Evolutionary conservation across 2,329 filamentous ascomycete species (phyloP).

Genomic region (Arthrobotrys sphaeroides): DNA sequence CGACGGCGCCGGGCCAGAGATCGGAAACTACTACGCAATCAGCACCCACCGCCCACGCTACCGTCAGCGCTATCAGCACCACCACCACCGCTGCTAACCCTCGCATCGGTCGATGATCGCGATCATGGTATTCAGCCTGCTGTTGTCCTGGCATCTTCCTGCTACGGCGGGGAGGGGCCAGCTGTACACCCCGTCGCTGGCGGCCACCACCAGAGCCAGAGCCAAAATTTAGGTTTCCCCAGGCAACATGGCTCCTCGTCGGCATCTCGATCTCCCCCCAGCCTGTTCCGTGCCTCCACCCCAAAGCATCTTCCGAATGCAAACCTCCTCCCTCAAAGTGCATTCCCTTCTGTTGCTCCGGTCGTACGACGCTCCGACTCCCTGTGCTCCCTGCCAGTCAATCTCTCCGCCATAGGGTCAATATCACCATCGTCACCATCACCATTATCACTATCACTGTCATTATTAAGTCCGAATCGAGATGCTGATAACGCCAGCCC

Average conservation of each 20-base stretch:
- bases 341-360: background rate
- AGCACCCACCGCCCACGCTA: slow-evolving; percentile 5
- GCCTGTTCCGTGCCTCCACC: slow-evolving; percentile 20
- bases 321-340: slow-evolving; percentile 3
- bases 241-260: slow-evolving; percentile 2
- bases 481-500: slow-evolving; percentile 37
- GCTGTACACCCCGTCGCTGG: background rate
- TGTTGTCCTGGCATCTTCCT: slow-evolving; percentile 1
- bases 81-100: background rate
- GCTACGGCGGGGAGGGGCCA: slow-evolving; percentile 13
- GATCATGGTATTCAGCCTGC: no score
- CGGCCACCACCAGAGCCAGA: no score
- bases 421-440: background rate
- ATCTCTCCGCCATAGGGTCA: no score
- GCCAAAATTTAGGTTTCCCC: slow-evolving; percentile 31
- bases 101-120: slow-evolving; percentile 4
- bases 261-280: slow-evolving; percentile 23
- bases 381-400: no score
- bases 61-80: background rate
- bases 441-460: background rate
- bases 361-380: background rate
- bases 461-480: slow-evolving; percentile 12
- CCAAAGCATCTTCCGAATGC: slow-evolving; percentile 24
- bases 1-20: slow-evolving; percentile 25
- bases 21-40: slow-evolving; percentile 27